These are phyloP conservation scores for Fraxinus velutina DNA, from an alignment of 305 asterid species.

Conservation along the genomic window DNA sequence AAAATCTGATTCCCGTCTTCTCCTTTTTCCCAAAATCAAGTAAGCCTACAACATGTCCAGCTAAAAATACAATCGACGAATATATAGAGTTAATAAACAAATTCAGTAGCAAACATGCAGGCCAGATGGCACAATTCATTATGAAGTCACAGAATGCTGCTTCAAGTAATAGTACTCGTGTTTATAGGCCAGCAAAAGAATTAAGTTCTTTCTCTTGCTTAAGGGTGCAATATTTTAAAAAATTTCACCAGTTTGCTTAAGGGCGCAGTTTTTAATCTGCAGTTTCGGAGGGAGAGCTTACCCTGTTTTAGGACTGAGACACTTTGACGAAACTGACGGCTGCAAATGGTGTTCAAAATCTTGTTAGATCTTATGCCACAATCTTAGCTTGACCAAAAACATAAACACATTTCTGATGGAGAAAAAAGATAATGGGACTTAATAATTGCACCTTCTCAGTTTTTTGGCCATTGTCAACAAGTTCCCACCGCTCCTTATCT, in stretches of 20 bases:
- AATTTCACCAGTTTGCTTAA: not conserved
- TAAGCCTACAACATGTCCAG: not conserved
- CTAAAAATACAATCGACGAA: not conserved
- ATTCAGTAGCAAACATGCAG: not conserved
- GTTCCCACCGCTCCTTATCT: conserved; percentile 88
- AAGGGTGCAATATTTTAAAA: not conserved
- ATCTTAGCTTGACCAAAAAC: not conserved
- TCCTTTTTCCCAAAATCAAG: not conserved
- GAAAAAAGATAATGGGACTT: not conserved
- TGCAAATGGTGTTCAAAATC: conserved; percentile 41
- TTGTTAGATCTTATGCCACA: conserved; percentile 34
- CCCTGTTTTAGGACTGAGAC: conserved; percentile 47
- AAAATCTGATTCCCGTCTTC: not conserved
- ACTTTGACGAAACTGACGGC: conserved; percentile 58
- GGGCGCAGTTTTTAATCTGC: not conserved
- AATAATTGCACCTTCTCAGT: conserved; percentile 41
- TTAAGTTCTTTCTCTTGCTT: not conserved
- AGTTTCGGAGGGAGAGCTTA: conserved; percentile 33
- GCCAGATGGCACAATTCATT: not conserved
- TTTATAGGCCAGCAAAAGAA: not conserved
- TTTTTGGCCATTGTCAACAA: conserved; percentile 42
- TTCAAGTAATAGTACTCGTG: not conserved
- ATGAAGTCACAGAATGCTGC: not conserved
- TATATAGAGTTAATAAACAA: not conserved
- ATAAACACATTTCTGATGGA: not conserved